Conservation (phyloP, 768 basidiomycete genomes). For the Agaricus blazei region DNA sequence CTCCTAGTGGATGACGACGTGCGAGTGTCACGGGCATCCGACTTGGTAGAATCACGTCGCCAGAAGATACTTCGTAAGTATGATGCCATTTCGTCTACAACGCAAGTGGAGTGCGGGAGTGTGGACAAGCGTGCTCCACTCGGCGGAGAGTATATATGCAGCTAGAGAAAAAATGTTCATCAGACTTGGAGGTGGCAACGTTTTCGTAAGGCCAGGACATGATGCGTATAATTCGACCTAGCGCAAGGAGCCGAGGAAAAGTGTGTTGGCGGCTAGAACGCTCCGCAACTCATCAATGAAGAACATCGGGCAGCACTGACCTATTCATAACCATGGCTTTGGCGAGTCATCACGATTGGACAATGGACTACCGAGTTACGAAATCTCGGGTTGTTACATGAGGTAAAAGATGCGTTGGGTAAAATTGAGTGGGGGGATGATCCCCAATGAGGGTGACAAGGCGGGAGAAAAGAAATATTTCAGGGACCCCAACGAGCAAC, state of each 20-base stretch:
- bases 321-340: neutral
- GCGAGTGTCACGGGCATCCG: neutral
- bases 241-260: neutral
- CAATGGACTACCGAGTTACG: neutral
- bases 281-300: neutral
- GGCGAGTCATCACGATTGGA: neutral
- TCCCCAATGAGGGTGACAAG: neutral
- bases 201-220: constrained; percentile 1
- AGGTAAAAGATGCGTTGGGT: neutral
- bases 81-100: constrained; percentile 2
- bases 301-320: neutral
- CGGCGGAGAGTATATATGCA: constrained; percentile 4
- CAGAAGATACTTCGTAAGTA: constrained; percentile 10
- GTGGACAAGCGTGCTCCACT: neutral
- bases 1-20: neutral
- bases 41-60: constrained; percentile 6
- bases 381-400: neutral
- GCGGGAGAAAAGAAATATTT: neutral
- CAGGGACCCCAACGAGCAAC: neutral
- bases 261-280: neutral
- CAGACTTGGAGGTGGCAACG: neutral
- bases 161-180: constrained; percentile 1
- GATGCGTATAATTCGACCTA: neutral
- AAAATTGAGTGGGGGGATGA: neutral
- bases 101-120: neutral